A percentile compares a stretch with the other conserved stretches of the same genome.
These are phyloP conservation scores for Hymenoscyphus fraxineus DNA, from an alignment of 2,329 filamentous ascomycete genomes.

Conservation along the genomic window DNA sequence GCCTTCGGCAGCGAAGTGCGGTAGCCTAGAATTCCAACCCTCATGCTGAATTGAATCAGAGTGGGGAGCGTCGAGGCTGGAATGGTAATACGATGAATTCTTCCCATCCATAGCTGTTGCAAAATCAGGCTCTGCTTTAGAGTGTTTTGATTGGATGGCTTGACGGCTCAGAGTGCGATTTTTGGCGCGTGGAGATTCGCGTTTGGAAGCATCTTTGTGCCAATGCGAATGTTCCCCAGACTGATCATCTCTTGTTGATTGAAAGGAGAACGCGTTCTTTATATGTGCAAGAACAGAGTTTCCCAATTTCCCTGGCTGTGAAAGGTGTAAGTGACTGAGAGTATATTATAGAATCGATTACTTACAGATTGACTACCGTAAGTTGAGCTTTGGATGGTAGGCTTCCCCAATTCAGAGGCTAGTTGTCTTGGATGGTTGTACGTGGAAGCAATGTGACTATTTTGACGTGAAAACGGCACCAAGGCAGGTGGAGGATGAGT, in stretches of 20 bases:
- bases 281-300: neutral
- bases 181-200: neutral
- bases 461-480: conserved; percentile 5
- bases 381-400: neutral
- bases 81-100: conserved; percentile 11
- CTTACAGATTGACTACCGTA: neutral
- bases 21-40: neutral
- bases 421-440: neutral
- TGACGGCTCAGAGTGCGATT: neutral
- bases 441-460: neutral
- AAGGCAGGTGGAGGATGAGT: conserved; percentile 17
- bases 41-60: conserved; percentile 10
- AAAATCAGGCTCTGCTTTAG: neutral
- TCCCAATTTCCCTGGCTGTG: neutral
- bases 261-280: neutral
- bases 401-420: neutral
- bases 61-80: conserved; percentile 10
- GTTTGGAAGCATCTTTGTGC: conserved; percentile 1
- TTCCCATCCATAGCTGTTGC: neutral
- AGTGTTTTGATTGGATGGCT: neutral
- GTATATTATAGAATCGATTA: neutral
- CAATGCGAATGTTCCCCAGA: neutral
- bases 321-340: neutral
- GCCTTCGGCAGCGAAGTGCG: neutral
- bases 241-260: neutral